Base-by-base conservation (phyloP, 2,329 filamentous ascomycete species). In the Ophiostoma himal-ulmi region DNA sequence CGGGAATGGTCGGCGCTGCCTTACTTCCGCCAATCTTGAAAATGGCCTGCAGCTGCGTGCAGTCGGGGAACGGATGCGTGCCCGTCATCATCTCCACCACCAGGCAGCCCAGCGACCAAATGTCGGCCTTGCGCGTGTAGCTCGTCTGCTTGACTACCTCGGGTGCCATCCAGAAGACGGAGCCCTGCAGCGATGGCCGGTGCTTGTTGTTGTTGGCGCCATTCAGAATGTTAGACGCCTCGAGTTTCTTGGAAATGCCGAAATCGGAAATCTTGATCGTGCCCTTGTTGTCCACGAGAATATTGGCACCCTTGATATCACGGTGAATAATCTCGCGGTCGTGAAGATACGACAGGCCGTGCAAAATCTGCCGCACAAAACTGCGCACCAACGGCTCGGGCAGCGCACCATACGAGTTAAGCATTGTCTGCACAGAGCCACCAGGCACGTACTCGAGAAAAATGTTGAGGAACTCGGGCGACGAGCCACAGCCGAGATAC, bases 31-130 rank as follows among this genome's bases (percentile, higher is more conserved):
- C 94, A 78, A 99, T 98, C 82, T 97, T 97, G 85, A 99, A 99
- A 77, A 99, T 97, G 72, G 95, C 95, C 79, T 99, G 95, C 73
- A 99, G 84, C 80, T 99, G 96, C 72, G 92, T 96, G 83, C 93
- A 97, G 81, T 97, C 94, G 0, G 95, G 95, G 84, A 97, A 97
- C 0, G 95, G 95, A 78, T 98, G 95, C 64, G 89, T 91, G 70
- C 95, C 95, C 14, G 95, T 98, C 85, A 98, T 97, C 95, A 99
- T 99, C 83, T 99, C 95, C 34, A 99, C 94, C 17, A 99, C 93
- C 68, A 99, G 84, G 79, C 95, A 99, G 44, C 95, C 95, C 34
- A 99, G 86, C 65, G 93, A 97, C 95, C 95, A 99, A 75, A 99
- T 99, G 77, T 99, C 95, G 17, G 95, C 95, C 82, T 98, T 98